Evolutionary conservation across 257 asterid genomes (phyloP), one percentile per base, ranked within the genome.

Genomic region (Scutellaria galericulata): DNA sequence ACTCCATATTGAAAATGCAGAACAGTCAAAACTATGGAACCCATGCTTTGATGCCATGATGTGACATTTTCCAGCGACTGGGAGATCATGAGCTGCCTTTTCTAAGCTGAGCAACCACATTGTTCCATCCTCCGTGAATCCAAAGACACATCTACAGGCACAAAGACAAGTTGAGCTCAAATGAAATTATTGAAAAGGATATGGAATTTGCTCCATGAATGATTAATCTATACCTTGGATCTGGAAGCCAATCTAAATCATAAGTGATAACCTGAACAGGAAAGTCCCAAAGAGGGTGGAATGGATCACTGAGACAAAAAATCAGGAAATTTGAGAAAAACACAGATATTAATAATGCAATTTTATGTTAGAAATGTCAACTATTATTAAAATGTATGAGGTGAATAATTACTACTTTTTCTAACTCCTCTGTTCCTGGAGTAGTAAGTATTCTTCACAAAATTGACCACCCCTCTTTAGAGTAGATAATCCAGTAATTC

Each of bases 291-390:
- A 91, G 71, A 41, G 96, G 97, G 75, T 77, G 89, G 79, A 88
- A 94, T 47, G 97, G 99, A 83, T 94, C 99, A n/a, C 97, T 94
- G 88, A 75, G 71, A 72, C 51, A 75, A 54, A 73, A 62, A 73
- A 62, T 66, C 41, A 75, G 40, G 72, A 77, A 51, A 71, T 20
- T 20, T 70, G 52, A 73, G 68, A 54, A 68, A 14, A 59, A 79
- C 14, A 51, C 24, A 82, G 50, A 73, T 27, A 66, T 12, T 13
- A 46, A 58, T 46, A 64, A 24, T 66, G 62, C 12, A 65, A 18
- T 62, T 14, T 37, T 40, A 7, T 59, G 64, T 47, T 70, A 24
- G 15, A 51, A 48, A 55, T 52, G 44, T 53, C 31, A 31, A 35
- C 6, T 40, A 41, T 24, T 50, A 59, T 47, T 42, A 13, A 24